Conservation (phyloP, 1,284 basidiomycete genomes). For the Singerocomus inundabilis region DNA sequence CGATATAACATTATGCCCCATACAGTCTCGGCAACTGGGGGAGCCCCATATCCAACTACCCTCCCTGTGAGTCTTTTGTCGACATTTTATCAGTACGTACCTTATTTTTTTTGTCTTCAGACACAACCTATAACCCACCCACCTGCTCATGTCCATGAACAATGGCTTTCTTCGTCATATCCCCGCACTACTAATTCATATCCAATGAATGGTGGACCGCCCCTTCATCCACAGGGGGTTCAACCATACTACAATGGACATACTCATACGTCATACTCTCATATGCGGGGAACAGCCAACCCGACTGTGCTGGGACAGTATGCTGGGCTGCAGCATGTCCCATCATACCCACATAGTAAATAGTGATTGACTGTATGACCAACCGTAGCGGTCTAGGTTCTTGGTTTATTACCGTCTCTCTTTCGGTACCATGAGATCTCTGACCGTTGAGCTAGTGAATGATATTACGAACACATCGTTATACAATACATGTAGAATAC, state of each 20-base stretch:
- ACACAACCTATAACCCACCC: slow-evolving; percentile 19
- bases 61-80: slow-evolving; percentile 21
- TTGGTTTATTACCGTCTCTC: slow-evolving; percentile 14
- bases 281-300: slow-evolving; percentile 25
- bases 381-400: background rate
- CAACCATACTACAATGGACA: slow-evolving; percentile 33
- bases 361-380: slow-evolving; percentile 11
- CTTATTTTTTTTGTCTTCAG: slow-evolving; percentile 9
- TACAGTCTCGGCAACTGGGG: slow-evolving; percentile 14
- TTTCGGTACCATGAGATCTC: background rate
- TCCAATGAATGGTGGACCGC: slow-evolving; percentile 18
- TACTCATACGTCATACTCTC: slow-evolving; percentile 27
- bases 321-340: slow-evolving; percentile 28
- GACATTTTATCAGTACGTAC: background rate
- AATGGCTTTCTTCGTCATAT: slow-evolving; percentile 30
- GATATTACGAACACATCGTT: slow-evolving; percentile 13
- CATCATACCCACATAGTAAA: slow-evolving; percentile 33
- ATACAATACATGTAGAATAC: slow-evolving; percentile 30
- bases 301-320: slow-evolving; percentile 26
- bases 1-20: slow-evolving; percentile 24
- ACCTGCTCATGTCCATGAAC: slow-evolving; percentile 23
- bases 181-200: slow-evolving; percentile 24
- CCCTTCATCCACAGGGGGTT: slow-evolving; percentile 21
- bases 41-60: slow-evolving; percentile 25
- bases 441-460: slow-evolving; percentile 1